Evolutionary conservation across 805 yeast species (phyloP), one percentile per base, ranked within the genome.

Genomic region (Kodamaea leandrae): DNA sequence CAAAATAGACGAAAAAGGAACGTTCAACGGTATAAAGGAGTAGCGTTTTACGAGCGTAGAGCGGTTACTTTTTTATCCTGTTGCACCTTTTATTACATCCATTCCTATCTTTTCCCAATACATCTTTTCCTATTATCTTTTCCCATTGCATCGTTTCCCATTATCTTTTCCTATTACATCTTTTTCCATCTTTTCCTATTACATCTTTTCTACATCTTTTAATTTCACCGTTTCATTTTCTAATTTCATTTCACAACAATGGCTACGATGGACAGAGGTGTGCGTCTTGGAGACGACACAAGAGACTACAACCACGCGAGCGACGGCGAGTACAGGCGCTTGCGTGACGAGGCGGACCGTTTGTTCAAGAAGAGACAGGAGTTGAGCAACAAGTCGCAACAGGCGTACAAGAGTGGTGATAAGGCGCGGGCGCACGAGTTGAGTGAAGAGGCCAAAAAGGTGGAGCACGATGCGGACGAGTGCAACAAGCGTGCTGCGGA

Each of bases 401-500:
- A 64, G 14, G 96, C 96, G 1, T 91, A 75, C 57, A 71, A 83
- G 46, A 53, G 64, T 2, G 97, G 96, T 3, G 84, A 89, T 55
- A 82, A 82, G 41, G 74, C 71, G 9, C 64, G 63, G 49, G 98
- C 98, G 1, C 82, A 83, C 50, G 77, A 78, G 45, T 68, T 86
- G 44, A 83, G 95, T 37, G 79, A 77, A 26, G 65, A 81, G 55
- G 82, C 91, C 23, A 83, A 86, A 55, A 58, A 72, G 45, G 79
- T 78, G 45, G 69, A 68, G 20, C 62, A 55, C 0, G 64, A 81
- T 48, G 93, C 88, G 24, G 95, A 88, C 32, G 58, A 68, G 27
- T 78, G 72, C 57, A 90, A 90, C 62, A 66, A 71, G 14, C 78
- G 81, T 60, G 99, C 98, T 3, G 97, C 96, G 1, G 87, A 82